Evolutionary conservation across 192 early-diverging fungal genomes (phyloP), one percentile per base, ranked within the genome.

Genomic region (Ambispora gerdemannii): DNA sequence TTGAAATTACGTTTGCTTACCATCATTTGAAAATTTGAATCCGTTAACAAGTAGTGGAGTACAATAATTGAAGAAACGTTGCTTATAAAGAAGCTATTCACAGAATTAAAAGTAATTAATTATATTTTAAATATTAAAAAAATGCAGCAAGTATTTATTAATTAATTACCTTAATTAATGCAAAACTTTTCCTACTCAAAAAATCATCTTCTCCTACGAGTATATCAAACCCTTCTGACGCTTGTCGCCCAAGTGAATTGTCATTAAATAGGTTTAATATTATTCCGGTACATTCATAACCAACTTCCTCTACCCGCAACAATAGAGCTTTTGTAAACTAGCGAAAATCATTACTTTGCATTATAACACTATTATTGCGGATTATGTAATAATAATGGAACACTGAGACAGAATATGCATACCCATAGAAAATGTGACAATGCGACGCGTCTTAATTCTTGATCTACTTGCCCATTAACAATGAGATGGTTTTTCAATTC

Each of bases 1-100:
- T 47, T 1, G 3, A 49, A 61, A 56, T 3, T 30, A 62, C n/a
- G 36, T 10, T 35, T 4, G 17, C 49, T 67, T 76, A 81, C 81
- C 74, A 50, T 80, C 64, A 0, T 70, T 34, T 0, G 80, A 78
- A 31, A 43, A 60, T 36, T 80, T 76, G 71, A 90, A 92, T 0
- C 84, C 78, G 1, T 77, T 22, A 0, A 90, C 84, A 22, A 93
- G 76, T 34, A 80, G 81, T 19, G 89, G 92, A 13, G 96, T 74
- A 59, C 88, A 90, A 36, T 84, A 85, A 34, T 88, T 84, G 72
- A 93, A 96, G 68, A 96, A 90, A 25, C 89, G 79, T 74, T 97
- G 95, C 75, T 92, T 92, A 72, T 90, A 90, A 24, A 98, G 75
- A 15, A 91, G 72, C 82, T 88, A 82, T 11, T 28, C 1, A 17